Evolutionary conservation across 208 protist species (phyloP).

Genomic region (Trichomonas gallinae): DNA sequence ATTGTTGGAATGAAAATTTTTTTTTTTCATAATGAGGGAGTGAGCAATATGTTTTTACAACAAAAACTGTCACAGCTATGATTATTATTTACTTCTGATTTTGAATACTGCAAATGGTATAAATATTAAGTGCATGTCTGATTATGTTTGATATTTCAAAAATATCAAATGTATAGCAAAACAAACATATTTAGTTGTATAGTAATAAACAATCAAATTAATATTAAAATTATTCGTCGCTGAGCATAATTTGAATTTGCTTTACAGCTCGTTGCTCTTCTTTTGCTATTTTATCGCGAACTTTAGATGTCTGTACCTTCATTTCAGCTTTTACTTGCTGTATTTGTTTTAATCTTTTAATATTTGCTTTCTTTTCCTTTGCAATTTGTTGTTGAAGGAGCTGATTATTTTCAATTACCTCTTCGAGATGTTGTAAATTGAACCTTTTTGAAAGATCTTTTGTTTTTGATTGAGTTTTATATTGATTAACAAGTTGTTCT

Average conservation of each 20-base stretch:
- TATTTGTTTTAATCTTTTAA: background rate
- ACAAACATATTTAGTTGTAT: too few relatives aligned
- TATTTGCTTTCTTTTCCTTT: background rate
- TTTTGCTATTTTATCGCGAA: background rate
- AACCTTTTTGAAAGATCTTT: background rate
- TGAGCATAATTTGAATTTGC: background rate
- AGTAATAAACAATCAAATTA: too few relatives aligned
- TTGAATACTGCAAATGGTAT: too few relatives aligned
- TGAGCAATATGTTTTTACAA: too few relatives aligned
- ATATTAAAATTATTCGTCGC: background rate
- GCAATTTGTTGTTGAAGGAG: background rate
- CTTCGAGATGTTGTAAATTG: background rate
- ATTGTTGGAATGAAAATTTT: too few relatives aligned
- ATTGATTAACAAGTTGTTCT: background rate
- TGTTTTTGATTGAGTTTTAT: background rate
- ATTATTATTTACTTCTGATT: too few relatives aligned
- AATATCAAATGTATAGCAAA: too few relatives aligned
- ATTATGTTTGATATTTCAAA: too few relatives aligned
- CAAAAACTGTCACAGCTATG: too few relatives aligned
- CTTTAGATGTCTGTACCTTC: background rate
- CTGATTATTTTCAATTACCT: background rate
- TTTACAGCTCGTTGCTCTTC: background rate
- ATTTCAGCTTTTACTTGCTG: background rate
- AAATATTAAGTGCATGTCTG: too few relatives aligned
- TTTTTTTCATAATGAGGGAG: too few relatives aligned